Conservation (phyloP, 2,329 filamentous ascomycete genomes). For the Chaetomiaceae sp. region DNA sequence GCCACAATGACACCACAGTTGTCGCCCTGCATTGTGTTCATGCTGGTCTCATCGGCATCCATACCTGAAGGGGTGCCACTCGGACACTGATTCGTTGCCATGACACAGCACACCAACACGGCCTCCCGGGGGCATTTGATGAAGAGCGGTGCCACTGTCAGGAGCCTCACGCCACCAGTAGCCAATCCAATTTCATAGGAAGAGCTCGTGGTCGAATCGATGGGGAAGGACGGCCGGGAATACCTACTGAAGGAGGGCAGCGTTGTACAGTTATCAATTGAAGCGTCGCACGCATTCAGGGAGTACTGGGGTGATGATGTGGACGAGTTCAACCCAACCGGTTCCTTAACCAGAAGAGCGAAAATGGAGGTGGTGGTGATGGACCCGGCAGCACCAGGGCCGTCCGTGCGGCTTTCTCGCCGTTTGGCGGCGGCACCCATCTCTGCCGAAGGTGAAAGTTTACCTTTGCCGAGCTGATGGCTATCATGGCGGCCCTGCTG, state of each 20-base stretch:
- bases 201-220: no score
- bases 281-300: background rate
- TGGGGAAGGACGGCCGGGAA: conserved; percentile 11
- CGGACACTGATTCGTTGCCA: no score
- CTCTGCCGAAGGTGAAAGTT: conserved; percentile 15
- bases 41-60: no score
- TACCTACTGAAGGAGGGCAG: conserved; percentile 21
- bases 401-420: conserved; percentile 6
- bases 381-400: conserved; percentile 7
- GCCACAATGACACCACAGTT: no score
- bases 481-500: conserved; percentile 11
- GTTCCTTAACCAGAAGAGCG: conserved; percentile 41
- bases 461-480: conserved; percentile 18
- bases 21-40: no score
- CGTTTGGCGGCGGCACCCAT: conserved; percentile 18
- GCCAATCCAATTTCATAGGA: no score
- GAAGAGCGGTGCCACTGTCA: no score
- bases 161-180: no score
- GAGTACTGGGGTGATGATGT: conserved; percentile 49
- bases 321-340: conserved; percentile 47
- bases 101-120: no score
- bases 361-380: conserved; percentile 3
- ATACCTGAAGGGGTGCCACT: no score
- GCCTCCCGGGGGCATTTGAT: no score
- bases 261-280: conserved; percentile 12